Conservation (phyloP, 169 alveolate genomes). For the Cryptosporidium sp. region DNA sequence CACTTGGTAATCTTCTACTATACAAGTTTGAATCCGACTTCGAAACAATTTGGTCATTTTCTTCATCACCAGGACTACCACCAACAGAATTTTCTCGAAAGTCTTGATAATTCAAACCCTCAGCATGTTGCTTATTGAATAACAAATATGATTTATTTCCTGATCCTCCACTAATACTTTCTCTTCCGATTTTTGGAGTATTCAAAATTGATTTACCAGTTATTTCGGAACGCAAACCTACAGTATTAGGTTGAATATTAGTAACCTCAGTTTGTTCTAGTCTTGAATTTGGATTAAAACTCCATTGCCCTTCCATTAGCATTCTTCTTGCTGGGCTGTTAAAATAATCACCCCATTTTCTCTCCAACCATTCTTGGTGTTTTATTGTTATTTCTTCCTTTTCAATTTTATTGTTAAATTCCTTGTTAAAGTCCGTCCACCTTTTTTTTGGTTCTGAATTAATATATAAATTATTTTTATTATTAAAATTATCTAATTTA, state of each 20-base stretch:
- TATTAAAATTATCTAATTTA: neutral
- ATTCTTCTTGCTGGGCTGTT: neutral
- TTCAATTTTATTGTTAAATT: neutral
- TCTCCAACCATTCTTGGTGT: neutral
- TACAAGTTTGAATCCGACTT: constrained; percentile 1
- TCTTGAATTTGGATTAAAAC: neutral
- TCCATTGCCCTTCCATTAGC: neutral
- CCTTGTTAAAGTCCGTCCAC: constrained; percentile 13
- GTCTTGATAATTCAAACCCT: neutral
- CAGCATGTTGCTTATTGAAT: constrained; percentile 38
- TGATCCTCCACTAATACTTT: constrained; percentile 48
- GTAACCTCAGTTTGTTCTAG: neutral
- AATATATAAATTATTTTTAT: neutral
- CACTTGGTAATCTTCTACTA: constrained; percentile 59
- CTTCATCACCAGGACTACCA: neutral
- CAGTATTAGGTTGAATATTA: constrained; percentile 39
- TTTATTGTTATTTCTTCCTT: neutral
- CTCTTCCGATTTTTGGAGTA: constrained; percentile 64
- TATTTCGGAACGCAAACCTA: constrained; percentile 41
- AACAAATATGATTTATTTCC: constrained; percentile 56
- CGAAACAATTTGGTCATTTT: constrained; percentile 6
- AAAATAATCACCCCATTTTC: constrained; percentile 20
- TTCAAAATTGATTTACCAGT: constrained; percentile 62
- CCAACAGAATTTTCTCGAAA: neutral
- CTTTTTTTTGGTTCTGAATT: constrained; percentile 7